Base-by-base conservation (phyloP, 176 grass and related monocot species). In the Rhynchospora tenuis region DNA sequence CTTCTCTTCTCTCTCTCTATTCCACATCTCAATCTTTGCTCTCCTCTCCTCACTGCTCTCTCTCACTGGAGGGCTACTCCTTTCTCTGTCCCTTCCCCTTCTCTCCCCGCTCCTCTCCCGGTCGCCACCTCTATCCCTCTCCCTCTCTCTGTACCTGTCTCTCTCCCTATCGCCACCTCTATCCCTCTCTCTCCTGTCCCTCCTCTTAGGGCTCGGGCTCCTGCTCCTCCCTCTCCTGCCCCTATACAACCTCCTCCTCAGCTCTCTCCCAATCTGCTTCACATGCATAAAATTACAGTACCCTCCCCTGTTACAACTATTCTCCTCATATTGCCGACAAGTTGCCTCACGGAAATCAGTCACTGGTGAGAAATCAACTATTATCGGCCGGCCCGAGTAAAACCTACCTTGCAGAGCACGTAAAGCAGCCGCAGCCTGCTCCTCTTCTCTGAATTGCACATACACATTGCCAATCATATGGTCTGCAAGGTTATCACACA, bases 271-370 rank as follows among this genome's bases (percentile, higher is more conserved):
- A 5, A 99, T 86, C 80, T 90, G 52, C 83, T 99, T 99, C 16
- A 95, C 96, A 64, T 99, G 96, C 86, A 99, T 95, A 80, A 95
- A 99, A 85, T 99, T 99, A 88, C 93, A 99, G 81, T 95, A 99
- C 0, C 96, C 96, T 0, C 93, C 93, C 80, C 91, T 91, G 84
- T 93, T 99, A 88, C 96, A 99, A 67, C 80, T 93, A 78, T 95
- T 79, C 87, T 99, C 96, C 82, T 99, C 96, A 44, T 83, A 99
- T 76, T 93, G 96, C 85, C 93, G 48, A 73, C 93, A 95, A 6
- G 93, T 99, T 80, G 96, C 96, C 80, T 99, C 96, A 17, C 93
- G 89, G 68, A 95, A 95, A 88, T 99, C 96, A 15, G 96, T 95
- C 29, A 99, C 93, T 0, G 93, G 96, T 38, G 91, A 98, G 82